Base-by-base conservation (phyloP, 2,329 filamentous ascomycete genomes). In the Aureobasidium subglaciale region DNA sequence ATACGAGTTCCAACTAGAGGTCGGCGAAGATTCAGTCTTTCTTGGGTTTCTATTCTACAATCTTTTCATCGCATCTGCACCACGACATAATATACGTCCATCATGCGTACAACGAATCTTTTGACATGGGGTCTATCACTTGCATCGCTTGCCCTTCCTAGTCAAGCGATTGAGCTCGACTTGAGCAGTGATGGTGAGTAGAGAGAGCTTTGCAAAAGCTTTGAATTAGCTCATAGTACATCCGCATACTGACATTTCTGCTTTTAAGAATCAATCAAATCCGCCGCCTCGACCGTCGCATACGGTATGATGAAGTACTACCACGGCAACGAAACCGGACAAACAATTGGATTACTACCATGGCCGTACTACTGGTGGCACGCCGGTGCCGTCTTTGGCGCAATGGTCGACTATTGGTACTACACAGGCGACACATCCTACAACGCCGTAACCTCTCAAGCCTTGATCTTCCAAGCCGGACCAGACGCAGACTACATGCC, bases 311-410 rank as follows among this genome's bases (percentile, higher is more conserved):
- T 78, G 68, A 61, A 63, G 9, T 74, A 74, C 58, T 79, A 79
- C 61, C 68, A 68, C 35, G 77, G 77, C 8, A 77, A 78, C 55
- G 63, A 71, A 27, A 71, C 75, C 1, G 74, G 74, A 4, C 68
- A 71, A 7, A 71, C 72, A 18, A 73, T 74, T 2, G 76, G 77
- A n/a, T 68, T 75, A 54, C 70, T 88, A 29, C 80, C 82, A 1
- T 65, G 74, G 22, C 84, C 84, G 58, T 84, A 83, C 37, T 88
- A 87, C 75, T 89, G 85, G 85, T 89, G 85, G 85, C 82, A 88
- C 65, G 82, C 82, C 63, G 59, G 59, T 11, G 57, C 43, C 16
- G 40, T 87, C 67, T 85, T 84, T 76, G 81, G 82, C 58, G 80
- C 82, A 1, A 71, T 85, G 60, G 72, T 87, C 35, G 82, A 86